Percentiles rank a stretch among this genome's conserved stretches.
phyloP scores from a whole-genome alignment of 768 basidiomycete species.

The Suillus luteus region DNA sequence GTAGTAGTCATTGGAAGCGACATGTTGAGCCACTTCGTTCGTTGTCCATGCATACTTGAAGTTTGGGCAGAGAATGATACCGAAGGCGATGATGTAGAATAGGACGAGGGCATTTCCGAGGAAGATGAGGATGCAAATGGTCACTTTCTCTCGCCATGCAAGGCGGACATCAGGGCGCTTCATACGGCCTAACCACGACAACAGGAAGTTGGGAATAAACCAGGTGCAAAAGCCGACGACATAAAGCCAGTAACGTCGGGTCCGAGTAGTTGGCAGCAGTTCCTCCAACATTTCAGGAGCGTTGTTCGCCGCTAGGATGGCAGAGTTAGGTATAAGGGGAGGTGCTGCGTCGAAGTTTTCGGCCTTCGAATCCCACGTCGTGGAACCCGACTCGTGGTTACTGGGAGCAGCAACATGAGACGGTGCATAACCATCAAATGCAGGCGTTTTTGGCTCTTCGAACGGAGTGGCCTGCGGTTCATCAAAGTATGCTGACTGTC shows the following conservation, averaged over 20 bases:
- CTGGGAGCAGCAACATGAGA: constrained; percentile 25
- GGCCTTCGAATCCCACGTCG: constrained; percentile 47
- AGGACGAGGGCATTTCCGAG: constrained; percentile 53
- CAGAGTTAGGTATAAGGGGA: constrained; percentile 40
- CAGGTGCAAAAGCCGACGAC: constrained; percentile 55
- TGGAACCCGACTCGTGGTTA: constrained; percentile 37
- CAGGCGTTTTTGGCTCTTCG: constrained; percentile 31
- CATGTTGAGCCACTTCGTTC: constrained; percentile 53
- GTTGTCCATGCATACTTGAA: constrained; percentile 60
- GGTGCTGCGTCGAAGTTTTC: constrained; percentile 31
- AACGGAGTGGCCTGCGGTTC: constrained; percentile 31
- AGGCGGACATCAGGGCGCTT: constrained; percentile 67
- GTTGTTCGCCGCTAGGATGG: constrained; percentile 42
- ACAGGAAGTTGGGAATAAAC: constrained; percentile 55
- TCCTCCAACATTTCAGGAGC: constrained; percentile 53
- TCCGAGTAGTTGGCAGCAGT: constrained; percentile 50
- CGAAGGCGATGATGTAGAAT: constrained; percentile 70
- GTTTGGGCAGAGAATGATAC: constrained; percentile 60
- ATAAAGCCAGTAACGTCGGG: constrained; percentile 60
- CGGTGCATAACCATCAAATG: constrained; percentile 28
- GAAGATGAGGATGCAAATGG: constrained; percentile 62
- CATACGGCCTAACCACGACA: constrained; percentile 57
- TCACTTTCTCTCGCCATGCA: constrained; percentile 71
- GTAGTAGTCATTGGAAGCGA: constrained; percentile 55
- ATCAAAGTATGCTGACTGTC: constrained; percentile 36